Evolutionary conservation across 192 early-diverging fungal species (phyloP).

Genomic region (Gaertneriomyces semiglobifer): DNA sequence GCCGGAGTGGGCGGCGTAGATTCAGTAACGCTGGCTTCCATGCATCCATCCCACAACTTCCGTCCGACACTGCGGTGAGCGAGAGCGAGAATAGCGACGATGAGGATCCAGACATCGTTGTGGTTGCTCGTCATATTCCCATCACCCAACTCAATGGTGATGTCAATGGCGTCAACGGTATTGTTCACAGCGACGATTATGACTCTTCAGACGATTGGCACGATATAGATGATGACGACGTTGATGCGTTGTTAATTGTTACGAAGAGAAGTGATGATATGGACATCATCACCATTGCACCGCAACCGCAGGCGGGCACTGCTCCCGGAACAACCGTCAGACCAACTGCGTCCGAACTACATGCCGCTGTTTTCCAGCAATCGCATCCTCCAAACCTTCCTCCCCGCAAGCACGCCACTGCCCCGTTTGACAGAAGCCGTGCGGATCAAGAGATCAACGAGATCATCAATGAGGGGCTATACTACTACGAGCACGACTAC

Average conservation of each 20-base stretch:
- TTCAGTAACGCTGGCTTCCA: conserved; percentile 24
- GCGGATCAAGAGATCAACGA: conserved; percentile 80
- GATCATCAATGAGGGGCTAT: conserved; percentile 95
- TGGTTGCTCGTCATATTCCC: conserved; percentile 25
- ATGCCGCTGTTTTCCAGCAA: conserved; percentile 21
- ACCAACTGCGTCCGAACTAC: conserved; percentile 43
- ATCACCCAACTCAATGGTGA: conserved; percentile 3
- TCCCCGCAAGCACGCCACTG: conserved; percentile 52
- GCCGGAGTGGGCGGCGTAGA: conserved; percentile 29
- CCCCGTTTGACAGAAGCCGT: conserved; percentile 73
- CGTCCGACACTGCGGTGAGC: conserved; percentile 41
- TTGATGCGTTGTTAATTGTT: conserved; percentile 87
- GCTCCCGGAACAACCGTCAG: conserved; percentile 55
- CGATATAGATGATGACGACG: conserved; percentile 86
- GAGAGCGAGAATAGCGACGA: conserved; percentile 49
- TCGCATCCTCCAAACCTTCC: conserved; percentile 39
- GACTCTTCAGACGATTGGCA: conserved; percentile 64
- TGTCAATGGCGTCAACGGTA: conserved; percentile 13
- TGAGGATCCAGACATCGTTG: conserved; percentile 32
- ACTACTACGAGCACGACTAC: conserved; percentile 69
- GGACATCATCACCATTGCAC: conserved; percentile 8
- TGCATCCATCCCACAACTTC: conserved; percentile 32
- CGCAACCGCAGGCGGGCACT: not conserved
- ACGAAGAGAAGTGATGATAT: conserved; percentile 56
- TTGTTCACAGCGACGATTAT: conserved; percentile 22